Conservation (phyloP, 352 stramenopile species). For the Pythium guiyangense region DNA sequence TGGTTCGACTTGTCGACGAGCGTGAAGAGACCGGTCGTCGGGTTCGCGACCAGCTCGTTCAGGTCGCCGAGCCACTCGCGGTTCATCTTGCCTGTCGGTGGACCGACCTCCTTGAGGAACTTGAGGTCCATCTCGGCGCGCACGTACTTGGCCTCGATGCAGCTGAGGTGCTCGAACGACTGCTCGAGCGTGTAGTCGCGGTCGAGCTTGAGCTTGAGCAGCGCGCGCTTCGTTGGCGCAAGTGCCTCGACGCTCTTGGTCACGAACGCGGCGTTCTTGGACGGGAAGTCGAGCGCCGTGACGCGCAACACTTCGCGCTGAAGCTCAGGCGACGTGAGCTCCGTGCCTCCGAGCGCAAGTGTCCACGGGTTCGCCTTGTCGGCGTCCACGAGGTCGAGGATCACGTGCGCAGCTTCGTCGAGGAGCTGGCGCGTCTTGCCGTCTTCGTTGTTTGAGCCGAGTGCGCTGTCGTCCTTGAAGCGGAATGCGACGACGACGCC, state of each 20-base stretch:
- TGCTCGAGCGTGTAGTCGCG: slow-evolving; percentile 56
- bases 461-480: slow-evolving; percentile 14
- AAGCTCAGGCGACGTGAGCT: neutral
- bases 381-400: slow-evolving; percentile 24
- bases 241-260: slow-evolving; percentile 23
- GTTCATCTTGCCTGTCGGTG: slow-evolving; percentile 80
- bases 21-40: slow-evolving; percentile 49
- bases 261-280: neutral
- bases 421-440: neutral
- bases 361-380: slow-evolving; percentile 15
- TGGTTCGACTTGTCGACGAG: too few relatives aligned
- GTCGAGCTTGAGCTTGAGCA: slow-evolving; percentile 43
- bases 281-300: too few relatives aligned
- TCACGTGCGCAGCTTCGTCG: slow-evolving; percentile 3
- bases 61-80: slow-evolving; percentile 88
- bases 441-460: too few relatives aligned
- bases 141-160: slow-evolving; percentile 49
- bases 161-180: slow-evolving; percentile 56
- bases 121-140: slow-evolving; percentile 69
- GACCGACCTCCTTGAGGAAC: slow-evolving; percentile 69
- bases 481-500: too few relatives aligned
- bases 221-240: slow-evolving; percentile 28
- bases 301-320: neutral
- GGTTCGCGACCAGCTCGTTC: slow-evolving; percentile 48
- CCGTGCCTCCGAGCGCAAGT: slow-evolving; percentile 28